Evolutionary conservation across 1,139 yeast species (phyloP), one percentile per base, ranked within the genome.

Genomic region (Protomyces pachydermus): DNA sequence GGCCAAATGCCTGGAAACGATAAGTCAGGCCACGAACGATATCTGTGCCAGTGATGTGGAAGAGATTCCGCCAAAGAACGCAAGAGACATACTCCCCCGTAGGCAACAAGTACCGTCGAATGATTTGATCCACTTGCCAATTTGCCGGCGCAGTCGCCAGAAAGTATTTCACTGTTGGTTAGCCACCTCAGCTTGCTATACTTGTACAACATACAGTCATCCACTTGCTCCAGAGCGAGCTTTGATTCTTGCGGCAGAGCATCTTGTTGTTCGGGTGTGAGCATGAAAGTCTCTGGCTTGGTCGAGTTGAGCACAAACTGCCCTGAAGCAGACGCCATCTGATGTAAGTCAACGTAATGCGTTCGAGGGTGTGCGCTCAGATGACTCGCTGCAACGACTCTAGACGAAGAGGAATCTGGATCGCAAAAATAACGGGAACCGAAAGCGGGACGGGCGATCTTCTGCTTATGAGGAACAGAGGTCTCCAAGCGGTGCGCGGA

Each of bases 41-140:
- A 77, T 93, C 98, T 0, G 98, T 93, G 5, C 98, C 98, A 0
- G 98, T 91, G 61, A 93, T 83, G 75, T 88, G 91, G 73, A 88
- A 93, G 20, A 91, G 79, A 72, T 89, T 88, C 71, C 90, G 64
- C 98, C 98, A 93, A 71, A 81, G 87, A 1, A 93, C 91, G 75
- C 98, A 93, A 65, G 93, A 85, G 9, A 93, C 95, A 70, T 87
- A 87, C 74, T 91, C 97, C 68, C 89, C 96, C 68, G 86, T 88
- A 69, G 91, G 91, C 61, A 93, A 77, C 72, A 87, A 88, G 74
- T 89, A 91, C 65, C 97, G 80, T 72, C 96, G 80, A 64, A 91
- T 88, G 56, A 89, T 88, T 74, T 91, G 97, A 71, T 87, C 87
- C 67, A 86, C 89, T 73, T 86, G 91, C 96, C 97, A 91, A 72